These are phyloP conservation scores for Candida tunisiensis DNA, from an alignment of 1,139 yeast species.

Conservation along the genomic window DNA sequence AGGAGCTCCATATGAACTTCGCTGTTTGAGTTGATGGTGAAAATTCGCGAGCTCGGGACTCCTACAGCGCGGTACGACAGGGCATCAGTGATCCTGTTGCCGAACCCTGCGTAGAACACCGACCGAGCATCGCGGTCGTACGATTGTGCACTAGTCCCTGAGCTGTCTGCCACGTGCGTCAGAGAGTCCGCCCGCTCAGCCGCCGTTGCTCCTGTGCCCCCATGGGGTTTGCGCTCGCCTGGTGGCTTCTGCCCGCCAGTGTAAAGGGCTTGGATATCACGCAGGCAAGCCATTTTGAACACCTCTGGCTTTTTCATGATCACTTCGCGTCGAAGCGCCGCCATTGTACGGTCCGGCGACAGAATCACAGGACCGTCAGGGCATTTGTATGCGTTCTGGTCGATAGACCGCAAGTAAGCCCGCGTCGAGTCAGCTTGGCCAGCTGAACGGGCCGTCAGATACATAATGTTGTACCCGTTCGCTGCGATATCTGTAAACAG, in stretches of 20 bases:
- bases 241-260: too few species aligned
- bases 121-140: slow-evolving; percentile 20
- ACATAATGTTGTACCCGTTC: slow-evolving; percentile 88
- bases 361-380: slow-evolving; percentile 92
- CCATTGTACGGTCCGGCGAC: slow-evolving; percentile 94
- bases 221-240: too few species aligned
- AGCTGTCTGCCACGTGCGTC: too few species aligned
- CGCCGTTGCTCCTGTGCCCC: too few species aligned
- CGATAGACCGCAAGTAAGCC: slow-evolving; percentile 61
- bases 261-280: slow-evolving; percentile 60
- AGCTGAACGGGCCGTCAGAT: slow-evolving; percentile 85
- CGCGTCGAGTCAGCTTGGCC: slow-evolving; percentile 94
- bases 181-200: slow-evolving; percentile 12
- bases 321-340: slow-evolving; percentile 83
- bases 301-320: slow-evolving; percentile 92
- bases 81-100: slow-evolving; percentile 94
- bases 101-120: slow-evolving; percentile 96
- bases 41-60: slow-evolving; percentile 85
- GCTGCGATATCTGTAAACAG: slow-evolving; percentile 67
- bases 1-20: slow-evolving; percentile 95
- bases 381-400: slow-evolving; percentile 53
- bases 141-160: too few species aligned
- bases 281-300: slow-evolving; percentile 92
- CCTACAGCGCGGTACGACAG: slow-evolving; percentile 87
- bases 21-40: slow-evolving; percentile 92